Evolutionary conservation across 306 rosid species (phyloP), one percentile per base, ranked within the genome.

Genomic region (Cercis canadensis): DNA sequence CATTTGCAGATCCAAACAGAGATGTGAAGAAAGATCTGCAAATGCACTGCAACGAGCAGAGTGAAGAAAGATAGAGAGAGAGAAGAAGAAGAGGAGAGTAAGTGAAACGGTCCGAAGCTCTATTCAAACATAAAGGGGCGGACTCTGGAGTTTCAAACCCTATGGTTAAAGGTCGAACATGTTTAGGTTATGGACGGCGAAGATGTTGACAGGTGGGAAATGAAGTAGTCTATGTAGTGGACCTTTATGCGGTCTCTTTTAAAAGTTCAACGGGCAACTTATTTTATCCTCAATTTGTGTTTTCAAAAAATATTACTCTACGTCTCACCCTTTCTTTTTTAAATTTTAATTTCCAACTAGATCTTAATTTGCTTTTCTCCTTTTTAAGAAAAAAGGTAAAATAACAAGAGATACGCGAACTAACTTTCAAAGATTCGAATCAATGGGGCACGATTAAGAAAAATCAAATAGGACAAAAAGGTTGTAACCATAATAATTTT

Each of bases 81-180:
- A 34, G 78, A 55, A 40, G 45, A 37, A 17, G 47, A 56, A 41
- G 71, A n/a, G 34, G 47, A 15, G 69, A 52, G 51, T 4, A 21
- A 36, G 64, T 15, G 75, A 80, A 89, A 89, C 83, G 83, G 88
- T 80, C 73, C 40, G 57, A 62, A 69, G 70, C 78, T 80, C 58
- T 82, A 76, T 90, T 92, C 98, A 92, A 92, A 92, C 81, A 57
- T 67, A 73, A 75, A 85, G 86, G 65, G 93, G 97, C 92, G 98
- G 90, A 78, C 75, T 39, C 41, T 1, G 50, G 60, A 72, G 67
- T 67, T 89, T 87, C 81, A 87, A 91, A 87, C 83, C 90, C 88
- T 83, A 75, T 70, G 54, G 52, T 75, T 81, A 77, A 83, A 81
- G 6, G 36, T 83, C 85, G 74, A 81, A 44, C 80, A 45, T 11